Base-by-base conservation (phyloP, 176 grass and related monocot genomes). In the Dactylis glomerata region DNA sequence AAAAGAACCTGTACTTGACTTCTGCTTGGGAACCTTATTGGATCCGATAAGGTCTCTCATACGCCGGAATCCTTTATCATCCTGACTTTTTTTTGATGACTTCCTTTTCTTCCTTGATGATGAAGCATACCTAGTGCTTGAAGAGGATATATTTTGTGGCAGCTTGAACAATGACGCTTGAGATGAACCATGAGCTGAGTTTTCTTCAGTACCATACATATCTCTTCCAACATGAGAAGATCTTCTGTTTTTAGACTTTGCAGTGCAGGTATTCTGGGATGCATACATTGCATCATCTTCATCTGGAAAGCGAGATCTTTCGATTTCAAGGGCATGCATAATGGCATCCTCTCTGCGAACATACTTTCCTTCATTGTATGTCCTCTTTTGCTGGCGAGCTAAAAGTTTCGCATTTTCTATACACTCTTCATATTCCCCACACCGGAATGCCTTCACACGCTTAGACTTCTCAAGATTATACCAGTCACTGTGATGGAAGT, bases 271-370 rank as follows among this genome's bases (percentile, higher is more conserved):
- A 46, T 81, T 77, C 22, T 79, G 83, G 65, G 83, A 82, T 84
- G 77, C 56, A 82, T 10, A 44, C 12, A 83, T 23, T 41, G 46
- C 68, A 85, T 13, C 79, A 86, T 59, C 52, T 55, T 90, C 78
- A 82, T 89, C 59, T 87, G 88, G 69, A 75, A 92, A 77, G 62
- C 75, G 82, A 82, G 81, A 77, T 68, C 81, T 89, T 90, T 98
- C 96, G 63, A 98, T 88, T 90, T 98, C 91, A 80, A 98, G 89
- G 83, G 96, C 96, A 92, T 98, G 96, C 32, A 95, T 85, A 81
- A 98, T 98, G 27, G 96, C 96, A 81, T 98, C 96, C 77, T 98
- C 96, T 83, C 96, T 92, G 80, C 96, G 92, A 80, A 98, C 93
- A 90, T 98, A 98, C 80, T 95, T 98, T 45, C 96, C 96, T 92